phyloP scores from a whole-genome alignment of 352 stramenopile genomes.

The Phytopythium vexans region DNA sequence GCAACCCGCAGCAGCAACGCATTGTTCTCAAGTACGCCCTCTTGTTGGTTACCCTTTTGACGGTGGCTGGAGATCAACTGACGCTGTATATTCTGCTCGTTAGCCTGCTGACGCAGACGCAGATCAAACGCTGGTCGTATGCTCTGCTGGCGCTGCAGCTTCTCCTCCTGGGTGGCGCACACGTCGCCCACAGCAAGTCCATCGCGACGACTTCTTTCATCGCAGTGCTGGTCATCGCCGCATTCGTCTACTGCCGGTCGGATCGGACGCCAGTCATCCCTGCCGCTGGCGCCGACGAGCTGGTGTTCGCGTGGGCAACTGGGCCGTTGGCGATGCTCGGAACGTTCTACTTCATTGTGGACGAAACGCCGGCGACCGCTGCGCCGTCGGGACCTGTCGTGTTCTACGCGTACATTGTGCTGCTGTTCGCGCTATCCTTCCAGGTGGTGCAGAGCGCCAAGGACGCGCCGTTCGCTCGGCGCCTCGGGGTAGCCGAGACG shows the following conservation, averaged over 20 bases:
- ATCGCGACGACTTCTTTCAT: constrained; percentile 15
- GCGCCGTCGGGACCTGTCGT: constrained; percentile 13
- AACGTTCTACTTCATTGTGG: constrained; percentile 52
- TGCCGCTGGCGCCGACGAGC: constrained; percentile 22
- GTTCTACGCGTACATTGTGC: constrained; percentile 57
- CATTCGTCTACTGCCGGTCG: constrained; percentile 56
- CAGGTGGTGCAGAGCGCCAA: constrained; percentile 63
- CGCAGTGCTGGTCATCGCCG: constrained; percentile 23
- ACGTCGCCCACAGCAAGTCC: constrained; percentile 41
- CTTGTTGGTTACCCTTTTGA: not conserved
- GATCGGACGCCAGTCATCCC: constrained; percentile 1
- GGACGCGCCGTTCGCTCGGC: constrained; percentile 67
- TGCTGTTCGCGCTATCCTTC: constrained; percentile 58
- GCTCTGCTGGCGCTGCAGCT: constrained; percentile 52
- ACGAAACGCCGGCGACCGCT: constrained; percentile 22
- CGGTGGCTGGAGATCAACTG: not conserved
- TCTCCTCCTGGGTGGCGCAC: constrained; percentile 23
- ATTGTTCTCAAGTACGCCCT: constrained; percentile 65
- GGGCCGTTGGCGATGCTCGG: constrained; percentile 55
- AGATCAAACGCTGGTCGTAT: constrained; percentile 69
- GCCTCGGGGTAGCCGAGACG: constrained; percentile 14
- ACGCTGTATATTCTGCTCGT: not conserved
- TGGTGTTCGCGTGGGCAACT: constrained; percentile 37
- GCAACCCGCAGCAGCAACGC: constrained; percentile 24
- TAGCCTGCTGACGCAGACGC: constrained; percentile 69